Conservation (phyloP, 805 yeast genomes). For the Myxozyma monticola region DNA sequence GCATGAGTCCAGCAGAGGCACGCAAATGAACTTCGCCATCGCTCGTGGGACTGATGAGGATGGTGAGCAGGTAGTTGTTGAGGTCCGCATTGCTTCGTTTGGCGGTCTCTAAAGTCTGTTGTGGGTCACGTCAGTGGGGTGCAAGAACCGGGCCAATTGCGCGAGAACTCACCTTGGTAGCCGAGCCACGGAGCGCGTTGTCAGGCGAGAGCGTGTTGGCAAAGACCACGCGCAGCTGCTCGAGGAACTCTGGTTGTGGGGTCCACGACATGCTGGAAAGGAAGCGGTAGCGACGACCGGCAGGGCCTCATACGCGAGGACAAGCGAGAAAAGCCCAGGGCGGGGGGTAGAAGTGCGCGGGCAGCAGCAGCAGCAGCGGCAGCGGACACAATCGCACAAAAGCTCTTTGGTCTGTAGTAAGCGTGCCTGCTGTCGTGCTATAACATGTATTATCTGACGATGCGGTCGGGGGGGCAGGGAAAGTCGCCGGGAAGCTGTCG, state of each 20-base stretch:
- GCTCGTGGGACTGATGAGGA: slow-evolving; percentile 57
- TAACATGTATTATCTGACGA: too few relatives aligned
- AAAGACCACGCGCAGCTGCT: slow-evolving; percentile 65
- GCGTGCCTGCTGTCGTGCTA: too few relatives aligned
- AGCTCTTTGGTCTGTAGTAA: too few relatives aligned
- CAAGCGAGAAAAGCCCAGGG: too few relatives aligned
- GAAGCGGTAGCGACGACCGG: neutral
- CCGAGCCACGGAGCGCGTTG: slow-evolving; percentile 55
- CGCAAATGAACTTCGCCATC: slow-evolving; percentile 57
- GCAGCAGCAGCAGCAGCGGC: neutral
- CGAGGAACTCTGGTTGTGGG: slow-evolving; percentile 61
- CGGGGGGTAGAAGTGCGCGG: too few relatives aligned
- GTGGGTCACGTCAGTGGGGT: neutral
- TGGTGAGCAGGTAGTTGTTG: slow-evolving; percentile 72
- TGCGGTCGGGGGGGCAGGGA: too few relatives aligned
- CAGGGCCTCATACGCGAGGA: too few relatives aligned
- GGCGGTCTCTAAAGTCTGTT: slow-evolving; percentile 63
- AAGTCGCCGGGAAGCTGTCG: too few relatives aligned
- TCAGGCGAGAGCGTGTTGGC: slow-evolving; percentile 69
- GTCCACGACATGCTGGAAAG: slow-evolving; percentile 50
- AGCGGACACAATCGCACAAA: neutral
- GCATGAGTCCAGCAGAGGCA: slow-evolving; percentile 83
- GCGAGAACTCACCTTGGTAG: slow-evolving; percentile 51
- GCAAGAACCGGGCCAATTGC: neutral
- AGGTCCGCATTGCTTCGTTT: slow-evolving; percentile 65